Evolutionary conservation across 2,329 filamentous ascomycete genomes (phyloP).

Genomic region (Calonectria pauciramosa): DNA sequence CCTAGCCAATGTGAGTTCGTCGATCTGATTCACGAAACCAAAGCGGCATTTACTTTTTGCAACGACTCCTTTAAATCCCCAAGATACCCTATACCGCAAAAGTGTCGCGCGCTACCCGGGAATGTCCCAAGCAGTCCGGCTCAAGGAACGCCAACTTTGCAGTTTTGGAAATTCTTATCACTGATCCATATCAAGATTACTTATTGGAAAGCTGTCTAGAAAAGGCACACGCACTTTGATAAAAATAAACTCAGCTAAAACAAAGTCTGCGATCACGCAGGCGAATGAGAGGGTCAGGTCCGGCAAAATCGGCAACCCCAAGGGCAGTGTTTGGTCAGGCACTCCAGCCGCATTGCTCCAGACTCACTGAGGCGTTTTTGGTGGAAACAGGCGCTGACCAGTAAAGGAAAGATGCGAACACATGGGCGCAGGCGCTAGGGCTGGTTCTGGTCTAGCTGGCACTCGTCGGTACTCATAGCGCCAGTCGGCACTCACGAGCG

Average conservation of each 20-base stretch:
- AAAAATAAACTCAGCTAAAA: neutral
- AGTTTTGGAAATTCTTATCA: neutral
- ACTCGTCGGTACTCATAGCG: neutral
- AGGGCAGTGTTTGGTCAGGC: neutral
- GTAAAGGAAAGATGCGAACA: neutral
- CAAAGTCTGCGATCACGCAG: neutral
- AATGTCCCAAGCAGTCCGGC: neutral
- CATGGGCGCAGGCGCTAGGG: neutral
- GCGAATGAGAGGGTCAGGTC: neutral
- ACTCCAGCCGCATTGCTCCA: conserved; percentile 8
- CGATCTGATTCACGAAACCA: neutral
- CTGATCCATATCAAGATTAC: neutral
- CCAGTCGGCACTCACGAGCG: conserved; percentile 1
- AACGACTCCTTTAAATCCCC: neutral
- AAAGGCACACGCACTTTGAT: too few relatives aligned
- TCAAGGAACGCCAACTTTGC: neutral
- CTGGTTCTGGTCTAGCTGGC: neutral
- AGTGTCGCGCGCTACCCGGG: neutral
- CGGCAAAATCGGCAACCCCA: neutral
- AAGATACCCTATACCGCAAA: neutral
- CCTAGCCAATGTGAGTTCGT: neutral
- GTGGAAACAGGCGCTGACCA: neutral
- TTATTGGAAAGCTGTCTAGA: neutral
- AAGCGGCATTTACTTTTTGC: neutral
- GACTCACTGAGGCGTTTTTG: neutral